Conservation (phyloP, 768 basidiomycete genomes). For the Macrolepiota albuminosa region DNA sequence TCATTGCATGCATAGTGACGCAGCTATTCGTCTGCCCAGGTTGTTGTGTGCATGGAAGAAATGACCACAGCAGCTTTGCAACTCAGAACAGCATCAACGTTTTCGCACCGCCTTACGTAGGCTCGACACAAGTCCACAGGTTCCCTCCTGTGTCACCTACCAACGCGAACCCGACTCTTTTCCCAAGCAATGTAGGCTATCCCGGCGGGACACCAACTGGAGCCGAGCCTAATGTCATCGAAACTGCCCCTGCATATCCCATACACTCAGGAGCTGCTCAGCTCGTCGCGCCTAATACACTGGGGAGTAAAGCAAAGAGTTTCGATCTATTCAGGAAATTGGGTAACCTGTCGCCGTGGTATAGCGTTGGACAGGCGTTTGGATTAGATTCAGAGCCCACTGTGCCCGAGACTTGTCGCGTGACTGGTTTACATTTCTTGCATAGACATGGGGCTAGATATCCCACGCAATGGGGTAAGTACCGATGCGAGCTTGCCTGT, state of each 20-base stretch:
- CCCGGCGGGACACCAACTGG: constrained; percentile 77
- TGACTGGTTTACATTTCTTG: constrained; percentile 74
- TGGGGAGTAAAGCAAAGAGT: constrained; percentile 19
- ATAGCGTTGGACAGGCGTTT: constrained; percentile 63
- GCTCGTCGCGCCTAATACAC: constrained; percentile 49
- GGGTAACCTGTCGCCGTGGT: constrained; percentile 89
- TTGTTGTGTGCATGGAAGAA: constrained; percentile 27
- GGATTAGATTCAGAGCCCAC: constrained; percentile 70
- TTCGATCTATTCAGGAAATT: constrained; percentile 74
- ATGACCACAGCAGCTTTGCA: not conserved
- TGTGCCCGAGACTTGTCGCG: constrained; percentile 60
- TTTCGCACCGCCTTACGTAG: constrained; percentile 63
- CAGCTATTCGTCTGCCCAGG: constrained; percentile 43
- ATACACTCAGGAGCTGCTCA: constrained; percentile 65
- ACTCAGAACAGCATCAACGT: constrained; percentile 19
- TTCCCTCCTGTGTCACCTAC: constrained; percentile 75
- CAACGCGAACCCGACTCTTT: constrained; percentile 65
- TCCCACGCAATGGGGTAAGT: constrained; percentile 61
- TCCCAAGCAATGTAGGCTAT: constrained; percentile 76
- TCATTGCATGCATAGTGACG: constrained; percentile 42
- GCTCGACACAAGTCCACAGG: constrained; percentile 63
- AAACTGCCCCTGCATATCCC: constrained; percentile 76
- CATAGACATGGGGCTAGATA: constrained; percentile 81
- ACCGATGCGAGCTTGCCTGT: not conserved
- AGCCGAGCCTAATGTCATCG: constrained; percentile 67